Percentiles rank a stretch among this genome's conserved stretches.
Evolutionary conservation across 2,329 filamentous ascomycete species (phyloP).

Genomic region (Alternaria consortialis): DNA sequence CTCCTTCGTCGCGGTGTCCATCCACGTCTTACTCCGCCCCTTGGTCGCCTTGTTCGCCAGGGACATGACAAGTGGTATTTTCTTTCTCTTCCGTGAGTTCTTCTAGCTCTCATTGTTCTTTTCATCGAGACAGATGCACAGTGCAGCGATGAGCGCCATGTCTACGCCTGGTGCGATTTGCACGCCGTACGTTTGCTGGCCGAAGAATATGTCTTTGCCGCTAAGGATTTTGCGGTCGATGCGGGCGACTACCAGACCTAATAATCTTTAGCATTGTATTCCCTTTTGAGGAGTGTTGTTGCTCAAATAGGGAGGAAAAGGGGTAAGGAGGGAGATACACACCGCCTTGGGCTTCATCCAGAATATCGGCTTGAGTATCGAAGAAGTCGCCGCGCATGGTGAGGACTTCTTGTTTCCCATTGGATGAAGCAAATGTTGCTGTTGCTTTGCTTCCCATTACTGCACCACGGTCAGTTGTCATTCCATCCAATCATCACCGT

Average conservation of each 20-base stretch:
- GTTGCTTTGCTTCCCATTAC: slow-evolving; percentile 65
- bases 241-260: slow-evolving; percentile 61
- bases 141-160: slow-evolving; percentile 69
- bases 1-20: background rate
- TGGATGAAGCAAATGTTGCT: slow-evolving; percentile 59
- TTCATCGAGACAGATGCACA: slow-evolving; percentile 75
- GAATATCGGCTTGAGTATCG: slow-evolving; percentile 66
- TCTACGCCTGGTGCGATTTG: slow-evolving; percentile 72
- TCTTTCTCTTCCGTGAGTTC: background rate
- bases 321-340: slow-evolving; percentile 8
- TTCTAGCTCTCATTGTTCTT: slow-evolving; percentile 30
- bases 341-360: slow-evolving; percentile 55
- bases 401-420: slow-evolving; percentile 37
- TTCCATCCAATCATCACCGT: background rate
- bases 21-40: background rate
- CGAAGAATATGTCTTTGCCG: slow-evolving; percentile 65
- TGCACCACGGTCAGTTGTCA: slow-evolving; percentile 30
- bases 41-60: background rate
- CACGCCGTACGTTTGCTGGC: slow-evolving; percentile 72
- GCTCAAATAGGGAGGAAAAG: background rate
- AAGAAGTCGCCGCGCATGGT: slow-evolving; percentile 70
- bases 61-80: background rate
- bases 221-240: slow-evolving; percentile 69
- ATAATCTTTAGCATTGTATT: background rate
- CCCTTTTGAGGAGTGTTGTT: background rate